These are phyloP conservation scores for Rhodotorula kratochvilovae DNA, from an alignment of 768 basidiomycete species.

Conservation along the genomic window DNA sequence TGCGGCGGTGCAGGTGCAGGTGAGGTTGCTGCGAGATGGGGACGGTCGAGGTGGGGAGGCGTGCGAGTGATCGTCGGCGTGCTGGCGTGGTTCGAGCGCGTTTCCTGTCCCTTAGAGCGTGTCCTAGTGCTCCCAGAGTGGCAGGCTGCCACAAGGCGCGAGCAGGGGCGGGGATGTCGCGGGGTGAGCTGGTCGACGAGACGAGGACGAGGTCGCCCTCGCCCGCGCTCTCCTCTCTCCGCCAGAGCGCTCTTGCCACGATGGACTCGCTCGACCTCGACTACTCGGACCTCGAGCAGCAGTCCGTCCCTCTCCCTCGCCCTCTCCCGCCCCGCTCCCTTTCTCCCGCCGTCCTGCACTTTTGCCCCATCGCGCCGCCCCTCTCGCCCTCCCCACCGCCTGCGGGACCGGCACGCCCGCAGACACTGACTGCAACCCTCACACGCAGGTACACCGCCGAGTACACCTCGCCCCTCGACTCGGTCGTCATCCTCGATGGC, in stretches of 20 bases:
- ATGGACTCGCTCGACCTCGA: constrained; percentile 59
- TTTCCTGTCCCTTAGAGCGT: too few species aligned
- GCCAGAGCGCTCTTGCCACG: background rate
- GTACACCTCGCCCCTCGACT: constrained; percentile 81
- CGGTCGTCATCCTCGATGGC: constrained; percentile 85
- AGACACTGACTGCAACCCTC: constrained; percentile 20
- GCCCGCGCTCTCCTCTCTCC: background rate
- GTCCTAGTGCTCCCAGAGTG: too few species aligned
- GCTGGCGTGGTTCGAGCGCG: too few species aligned
- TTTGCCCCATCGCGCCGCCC: background rate
- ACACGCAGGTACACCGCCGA: constrained; percentile 73
- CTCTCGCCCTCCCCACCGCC: background rate
- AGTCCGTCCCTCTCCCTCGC: constrained; percentile 51
- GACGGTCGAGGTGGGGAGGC: background rate
- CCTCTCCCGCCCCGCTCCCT: too few species aligned
- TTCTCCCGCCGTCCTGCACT: background rate
- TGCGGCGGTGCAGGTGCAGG: too few species aligned
- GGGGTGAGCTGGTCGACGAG: background rate
- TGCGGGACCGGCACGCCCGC: background rate
- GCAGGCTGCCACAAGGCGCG: too few species aligned
- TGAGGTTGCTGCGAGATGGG: background rate
- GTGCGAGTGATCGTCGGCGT: too few species aligned
- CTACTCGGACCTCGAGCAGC: constrained; percentile 80
- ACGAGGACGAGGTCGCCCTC: background rate
- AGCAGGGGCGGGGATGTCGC: background rate